Evolutionary conservation across 768 basidiomycete genomes (phyloP).

Genomic region (Dentipellis sp.): DNA sequence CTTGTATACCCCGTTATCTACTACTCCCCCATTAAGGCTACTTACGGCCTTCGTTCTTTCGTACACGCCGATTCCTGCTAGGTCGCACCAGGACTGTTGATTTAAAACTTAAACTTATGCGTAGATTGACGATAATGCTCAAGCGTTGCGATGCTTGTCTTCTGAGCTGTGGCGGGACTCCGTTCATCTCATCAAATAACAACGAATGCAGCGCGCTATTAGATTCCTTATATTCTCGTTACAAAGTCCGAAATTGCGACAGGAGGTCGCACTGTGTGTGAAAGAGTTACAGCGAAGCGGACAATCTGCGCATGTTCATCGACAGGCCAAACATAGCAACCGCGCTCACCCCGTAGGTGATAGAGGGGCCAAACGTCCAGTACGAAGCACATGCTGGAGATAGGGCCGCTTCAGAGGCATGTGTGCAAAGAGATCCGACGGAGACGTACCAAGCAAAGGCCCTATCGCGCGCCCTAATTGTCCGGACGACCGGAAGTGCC

Average conservation of each 20-base stretch:
- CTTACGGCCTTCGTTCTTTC: not conserved
- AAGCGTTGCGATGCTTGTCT: not conserved
- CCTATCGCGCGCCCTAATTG: constrained; percentile 92
- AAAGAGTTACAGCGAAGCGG: no score
- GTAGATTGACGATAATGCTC: not conserved
- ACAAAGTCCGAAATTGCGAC: no score
- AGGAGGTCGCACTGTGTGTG: no score
- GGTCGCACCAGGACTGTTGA: not conserved
- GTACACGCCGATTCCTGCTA: not conserved
- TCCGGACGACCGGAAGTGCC: constrained; percentile 84
- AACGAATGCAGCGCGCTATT: not conserved
- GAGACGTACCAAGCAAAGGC: constrained; percentile 68
- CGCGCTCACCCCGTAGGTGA: constrained; percentile 62
- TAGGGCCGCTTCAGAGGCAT: not conserved
- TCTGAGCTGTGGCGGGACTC: not conserved
- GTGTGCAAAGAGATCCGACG: not conserved
- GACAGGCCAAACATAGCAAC: constrained; percentile 57
- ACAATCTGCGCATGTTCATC: constrained; percentile 42
- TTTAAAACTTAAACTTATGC: not conserved
- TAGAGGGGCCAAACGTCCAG: constrained; percentile 79
- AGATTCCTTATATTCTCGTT: no score
- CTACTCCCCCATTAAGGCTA: not conserved
- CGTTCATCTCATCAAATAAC: not conserved
- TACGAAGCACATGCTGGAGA: constrained; percentile 71
- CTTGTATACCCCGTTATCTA: not conserved